Evolutionary conservation across 2,329 filamentous ascomycete genomes (phyloP).

Genomic region (Cercospora berteroae): DNA sequence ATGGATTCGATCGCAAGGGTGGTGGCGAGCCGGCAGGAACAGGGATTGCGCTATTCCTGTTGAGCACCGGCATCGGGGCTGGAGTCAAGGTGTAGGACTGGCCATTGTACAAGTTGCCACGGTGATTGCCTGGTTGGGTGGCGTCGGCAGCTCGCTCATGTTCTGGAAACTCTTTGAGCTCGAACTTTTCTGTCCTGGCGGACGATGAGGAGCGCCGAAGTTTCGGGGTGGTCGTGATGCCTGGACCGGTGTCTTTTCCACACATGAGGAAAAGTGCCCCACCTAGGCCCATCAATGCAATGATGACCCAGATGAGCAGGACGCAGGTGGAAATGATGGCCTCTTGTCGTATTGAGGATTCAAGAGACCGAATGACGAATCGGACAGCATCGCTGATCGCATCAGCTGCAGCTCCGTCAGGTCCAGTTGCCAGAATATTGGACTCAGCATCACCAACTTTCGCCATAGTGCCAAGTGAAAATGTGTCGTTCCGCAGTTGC

Average conservation of each 20-base stretch:
- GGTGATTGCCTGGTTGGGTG: conserved; percentile 40
- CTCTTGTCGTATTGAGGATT: conserved; percentile 68
- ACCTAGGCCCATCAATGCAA: conserved; percentile 70
- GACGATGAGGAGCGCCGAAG: conserved; percentile 11
- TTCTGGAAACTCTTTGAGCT: conserved; percentile 37
- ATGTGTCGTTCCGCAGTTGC: conserved; percentile 72
- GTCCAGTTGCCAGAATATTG: conserved; percentile 70
- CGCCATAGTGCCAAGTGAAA: conserved; percentile 71
- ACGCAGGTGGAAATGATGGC: conserved; percentile 75
- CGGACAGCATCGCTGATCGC: conserved; percentile 75
- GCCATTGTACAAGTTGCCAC: conserved; percentile 44
- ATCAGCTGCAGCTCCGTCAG: conserved; percentile 70
- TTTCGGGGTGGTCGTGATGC: conserved; percentile 16
- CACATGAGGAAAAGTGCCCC: conserved; percentile 63
- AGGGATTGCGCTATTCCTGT: conserved; percentile 33
- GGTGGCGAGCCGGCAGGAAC: conserved; percentile 39
- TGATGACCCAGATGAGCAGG: conserved; percentile 72
- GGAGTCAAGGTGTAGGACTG: conserved; percentile 49
- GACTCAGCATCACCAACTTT: conserved; percentile 56
- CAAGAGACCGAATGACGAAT: conserved; percentile 66
- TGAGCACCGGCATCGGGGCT: conserved; percentile 45
- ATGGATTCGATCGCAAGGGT: conserved; percentile 31
- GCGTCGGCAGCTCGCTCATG: conserved; percentile 38
- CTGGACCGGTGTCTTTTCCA: conserved; percentile 41
- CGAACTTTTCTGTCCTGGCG: conserved; percentile 17